A percentile compares a stretch with the other conserved stretches of the same genome.
These are phyloP conservation scores for Phytophthora multivora DNA, from an alignment of 352 stramenopile genomes.

Conservation along the genomic window DNA sequence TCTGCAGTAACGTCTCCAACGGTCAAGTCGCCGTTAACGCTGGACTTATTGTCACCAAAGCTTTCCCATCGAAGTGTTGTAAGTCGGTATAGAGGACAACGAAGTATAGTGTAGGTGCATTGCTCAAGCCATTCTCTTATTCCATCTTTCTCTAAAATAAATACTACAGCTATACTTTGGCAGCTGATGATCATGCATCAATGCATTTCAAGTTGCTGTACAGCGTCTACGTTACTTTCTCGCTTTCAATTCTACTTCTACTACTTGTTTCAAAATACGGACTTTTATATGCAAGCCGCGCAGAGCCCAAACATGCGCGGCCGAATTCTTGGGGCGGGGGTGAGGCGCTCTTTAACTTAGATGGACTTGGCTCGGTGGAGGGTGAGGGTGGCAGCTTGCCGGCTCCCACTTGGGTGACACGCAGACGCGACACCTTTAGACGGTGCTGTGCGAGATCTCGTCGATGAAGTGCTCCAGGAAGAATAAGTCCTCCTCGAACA, in stretches of 20 bases:
- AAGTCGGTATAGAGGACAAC: too few relatives aligned
- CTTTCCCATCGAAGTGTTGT: background rate
- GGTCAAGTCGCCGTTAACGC: background rate
- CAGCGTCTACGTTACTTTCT: conserved; percentile 36
- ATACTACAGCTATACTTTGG: conserved; percentile 12
- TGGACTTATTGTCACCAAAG: background rate
- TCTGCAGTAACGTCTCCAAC: background rate
- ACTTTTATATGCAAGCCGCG: conserved; percentile 30
- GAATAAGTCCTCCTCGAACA: conserved; percentile 82
- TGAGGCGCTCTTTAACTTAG: conserved; percentile 31
- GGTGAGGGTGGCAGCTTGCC: conserved; percentile 4
- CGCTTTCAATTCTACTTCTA: conserved; percentile 30
- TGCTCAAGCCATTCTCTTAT: conserved; percentile 9
- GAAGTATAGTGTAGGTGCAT: background rate
- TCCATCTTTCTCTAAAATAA: conserved; percentile 27
- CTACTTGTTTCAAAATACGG: conserved; percentile 44
- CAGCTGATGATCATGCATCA: conserved; percentile 11
- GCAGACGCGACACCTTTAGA: conserved; percentile 19
- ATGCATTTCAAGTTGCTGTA: conserved; percentile 36
- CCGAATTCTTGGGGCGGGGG: conserved; percentile 2
- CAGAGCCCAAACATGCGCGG: background rate
- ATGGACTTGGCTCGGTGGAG: conserved; percentile 8
- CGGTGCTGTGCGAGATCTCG: conserved; percentile 65
- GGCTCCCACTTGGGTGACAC: background rate
- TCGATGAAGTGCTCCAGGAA: conserved; percentile 85